Evolutionary conservation across 306 rosid genomes (phyloP).

Genomic region (Arachis hypogaea): DNA sequence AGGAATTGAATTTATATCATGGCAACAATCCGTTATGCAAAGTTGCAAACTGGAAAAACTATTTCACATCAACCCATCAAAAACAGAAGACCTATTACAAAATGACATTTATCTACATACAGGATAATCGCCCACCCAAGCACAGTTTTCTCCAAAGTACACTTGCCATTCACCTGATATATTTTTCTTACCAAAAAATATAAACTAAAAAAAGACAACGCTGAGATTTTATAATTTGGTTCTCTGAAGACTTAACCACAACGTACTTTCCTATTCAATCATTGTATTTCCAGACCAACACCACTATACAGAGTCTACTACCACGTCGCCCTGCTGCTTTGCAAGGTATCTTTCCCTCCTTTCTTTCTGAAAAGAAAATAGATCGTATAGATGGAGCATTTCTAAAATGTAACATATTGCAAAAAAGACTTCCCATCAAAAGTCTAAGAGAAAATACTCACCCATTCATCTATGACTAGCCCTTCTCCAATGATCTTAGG

Average conservation of each 20-base stretch:
- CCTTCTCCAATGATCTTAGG: slow-evolving; percentile 87
- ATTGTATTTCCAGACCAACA: slow-evolving; percentile 23
- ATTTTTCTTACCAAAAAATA: slow-evolving; percentile 6
- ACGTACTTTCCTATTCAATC: slow-evolving; percentile 10
- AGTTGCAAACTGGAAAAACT: background rate
- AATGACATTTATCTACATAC: slow-evolving; percentile 57
- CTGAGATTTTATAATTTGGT: slow-evolving; percentile 28
- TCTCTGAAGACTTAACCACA: slow-evolving; percentile 35
- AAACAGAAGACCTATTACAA: slow-evolving; percentile 31
- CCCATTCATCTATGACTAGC: slow-evolving; percentile 84
- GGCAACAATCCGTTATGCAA: background rate
- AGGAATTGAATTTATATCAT: background rate
- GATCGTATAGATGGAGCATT: background rate
- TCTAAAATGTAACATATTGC: background rate
- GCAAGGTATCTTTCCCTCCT: slow-evolving; percentile 92
- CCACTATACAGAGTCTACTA: slow-evolving; percentile 65
- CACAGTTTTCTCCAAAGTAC: slow-evolving; percentile 36
- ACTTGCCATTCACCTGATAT: slow-evolving; percentile 31
- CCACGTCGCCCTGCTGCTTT: slow-evolving; percentile 74
- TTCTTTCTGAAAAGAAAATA: slow-evolving; percentile 63
- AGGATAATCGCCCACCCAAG: slow-evolving; percentile 27
- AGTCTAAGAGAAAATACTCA: slow-evolving; percentile 37
- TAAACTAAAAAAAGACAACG: slow-evolving; percentile 1
- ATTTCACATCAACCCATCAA: slow-evolving; percentile 23
- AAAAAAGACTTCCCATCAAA: background rate